A percentile compares a stretch with the other conserved stretches of the same genome.
Conservation (phyloP, 306 rosid species). For the Castanospermum australe region DNA sequence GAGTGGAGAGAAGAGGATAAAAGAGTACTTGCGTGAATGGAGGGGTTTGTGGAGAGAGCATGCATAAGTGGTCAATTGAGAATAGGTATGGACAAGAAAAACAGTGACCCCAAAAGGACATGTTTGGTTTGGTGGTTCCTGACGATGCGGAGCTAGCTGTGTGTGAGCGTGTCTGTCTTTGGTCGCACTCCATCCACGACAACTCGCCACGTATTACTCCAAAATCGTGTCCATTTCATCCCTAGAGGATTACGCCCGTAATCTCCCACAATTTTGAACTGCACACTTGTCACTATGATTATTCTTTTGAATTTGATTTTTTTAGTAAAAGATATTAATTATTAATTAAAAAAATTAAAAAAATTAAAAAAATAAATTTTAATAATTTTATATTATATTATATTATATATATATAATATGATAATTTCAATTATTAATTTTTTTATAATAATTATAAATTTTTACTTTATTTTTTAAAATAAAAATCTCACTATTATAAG, state of each 20-base stretch:
- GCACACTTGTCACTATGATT: neutral
- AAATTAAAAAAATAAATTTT: too few species aligned
- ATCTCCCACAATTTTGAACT: conserved; percentile 1
- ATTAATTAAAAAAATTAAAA: too few species aligned
- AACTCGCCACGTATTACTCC: conserved; percentile 34
- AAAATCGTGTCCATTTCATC: conserved; percentile 10
- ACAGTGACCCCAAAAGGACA: conserved; percentile 24
- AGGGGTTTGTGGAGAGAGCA: conserved; percentile 10
- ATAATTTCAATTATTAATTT: too few species aligned
- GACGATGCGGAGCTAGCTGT: conserved; percentile 15
- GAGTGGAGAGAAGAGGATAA: conserved; percentile 5
- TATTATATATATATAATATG: too few species aligned
- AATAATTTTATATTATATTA: too few species aligned
- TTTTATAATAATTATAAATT: too few species aligned
- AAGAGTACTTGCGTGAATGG: neutral
- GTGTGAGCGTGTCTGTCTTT: too few species aligned
- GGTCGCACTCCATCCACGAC: conserved; percentile 17
- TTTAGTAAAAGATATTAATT: too few species aligned
- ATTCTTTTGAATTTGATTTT: too few species aligned
- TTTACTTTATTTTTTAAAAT: too few species aligned
- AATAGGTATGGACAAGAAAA: conserved; percentile 28
- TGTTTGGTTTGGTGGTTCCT: conserved; percentile 45
- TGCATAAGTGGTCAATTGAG: conserved; percentile 23
- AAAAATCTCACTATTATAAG: too few species aligned
- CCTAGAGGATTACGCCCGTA: neutral